Evolutionary conservation across 2,329 filamentous ascomycete species (phyloP).

Genomic region (Zymoseptoria passerinii): DNA sequence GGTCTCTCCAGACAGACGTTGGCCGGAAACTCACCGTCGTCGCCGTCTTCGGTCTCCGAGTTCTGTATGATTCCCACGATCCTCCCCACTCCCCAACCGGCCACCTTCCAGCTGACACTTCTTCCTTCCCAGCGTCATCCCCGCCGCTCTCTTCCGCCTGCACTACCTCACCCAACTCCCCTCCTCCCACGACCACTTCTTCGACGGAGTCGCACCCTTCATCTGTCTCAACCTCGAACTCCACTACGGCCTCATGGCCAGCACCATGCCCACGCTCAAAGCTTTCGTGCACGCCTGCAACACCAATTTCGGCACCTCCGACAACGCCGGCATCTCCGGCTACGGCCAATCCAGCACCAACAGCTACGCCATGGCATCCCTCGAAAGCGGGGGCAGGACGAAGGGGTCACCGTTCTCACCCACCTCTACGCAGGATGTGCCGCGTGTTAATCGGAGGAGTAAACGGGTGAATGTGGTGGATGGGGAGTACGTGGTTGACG

Average conservation of each 20-base stretch:
- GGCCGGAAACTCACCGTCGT: slow-evolving; percentile 15
- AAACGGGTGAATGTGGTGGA: background rate
- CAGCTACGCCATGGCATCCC: slow-evolving; percentile 14
- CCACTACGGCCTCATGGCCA: slow-evolving; percentile 20
- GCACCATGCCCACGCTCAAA: slow-evolving; percentile 19
- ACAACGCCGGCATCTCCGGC: slow-evolving; percentile 12
- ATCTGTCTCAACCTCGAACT: slow-evolving; percentile 20
- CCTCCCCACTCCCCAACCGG: background rate
- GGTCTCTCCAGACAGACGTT: slow-evolving; percentile 14
- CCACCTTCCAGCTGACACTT: background rate
- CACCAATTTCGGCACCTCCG: slow-evolving; percentile 18
- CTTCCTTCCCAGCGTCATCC: slow-evolving; percentile 5
- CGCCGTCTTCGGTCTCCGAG: slow-evolving; percentile 16
- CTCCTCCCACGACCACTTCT: slow-evolving; percentile 10
- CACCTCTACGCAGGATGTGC: background rate
- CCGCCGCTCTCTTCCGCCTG: slow-evolving; percentile 11
- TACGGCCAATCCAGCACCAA: slow-evolving; percentile 12
- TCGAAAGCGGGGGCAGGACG: background rate
- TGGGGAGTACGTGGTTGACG: background rate
- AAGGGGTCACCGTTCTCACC: background rate
- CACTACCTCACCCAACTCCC: slow-evolving; percentile 10
- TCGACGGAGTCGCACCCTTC: slow-evolving; percentile 15
- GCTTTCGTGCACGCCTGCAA: slow-evolving; percentile 21
- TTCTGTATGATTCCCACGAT: slow-evolving; percentile 1
- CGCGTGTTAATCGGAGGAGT: background rate